phyloP scores from a whole-genome alignment of 495 filamentous ascomycete species.

The Penicillium parvum region DNA sequence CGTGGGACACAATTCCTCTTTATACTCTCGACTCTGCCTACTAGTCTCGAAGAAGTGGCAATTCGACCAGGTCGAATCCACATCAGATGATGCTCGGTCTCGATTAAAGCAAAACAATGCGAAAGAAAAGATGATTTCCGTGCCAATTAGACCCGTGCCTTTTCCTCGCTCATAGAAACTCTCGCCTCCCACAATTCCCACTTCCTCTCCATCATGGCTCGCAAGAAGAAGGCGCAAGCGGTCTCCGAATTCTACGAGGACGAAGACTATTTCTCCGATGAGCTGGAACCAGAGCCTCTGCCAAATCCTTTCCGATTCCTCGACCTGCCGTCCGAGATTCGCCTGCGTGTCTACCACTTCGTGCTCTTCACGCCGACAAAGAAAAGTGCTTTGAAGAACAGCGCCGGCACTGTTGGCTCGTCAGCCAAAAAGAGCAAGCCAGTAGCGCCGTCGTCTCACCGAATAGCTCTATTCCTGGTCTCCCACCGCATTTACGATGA shows the following conservation, averaged over 20 bases:
- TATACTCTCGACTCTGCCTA: conserved; percentile 5
- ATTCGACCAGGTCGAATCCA: neutral
- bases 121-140: conserved; percentile 11
- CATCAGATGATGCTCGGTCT: conserved; percentile 1
- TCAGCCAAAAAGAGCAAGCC: conserved; percentile 66
- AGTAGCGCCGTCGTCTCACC: conserved; percentile 42
- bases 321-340: conserved; percentile 72
- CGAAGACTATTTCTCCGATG: conserved; percentile 5
- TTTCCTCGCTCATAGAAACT: conserved; percentile 15
- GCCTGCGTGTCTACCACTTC: conserved; percentile 62
- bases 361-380: conserved; percentile 50
- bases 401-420: conserved; percentile 59
- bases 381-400: conserved; percentile 19
- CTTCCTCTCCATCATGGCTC: conserved; percentile 15
- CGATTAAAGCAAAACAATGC: conserved; percentile 7
- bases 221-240: conserved; percentile 18
- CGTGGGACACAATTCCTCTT: conserved; percentile 38
- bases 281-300: conserved; percentile 7
- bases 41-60: neutral
- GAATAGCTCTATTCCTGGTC: conserved; percentile 58
- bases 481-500: conserved; percentile 65
- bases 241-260: conserved; percentile 16
- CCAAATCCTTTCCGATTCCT: conserved; percentile 64
- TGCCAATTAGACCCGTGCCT: conserved; percentile 13
- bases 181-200: neutral